phyloP scores from a whole-genome alignment of 352 stramenopile genomes.

The Phytophthora fragariae region DNA sequence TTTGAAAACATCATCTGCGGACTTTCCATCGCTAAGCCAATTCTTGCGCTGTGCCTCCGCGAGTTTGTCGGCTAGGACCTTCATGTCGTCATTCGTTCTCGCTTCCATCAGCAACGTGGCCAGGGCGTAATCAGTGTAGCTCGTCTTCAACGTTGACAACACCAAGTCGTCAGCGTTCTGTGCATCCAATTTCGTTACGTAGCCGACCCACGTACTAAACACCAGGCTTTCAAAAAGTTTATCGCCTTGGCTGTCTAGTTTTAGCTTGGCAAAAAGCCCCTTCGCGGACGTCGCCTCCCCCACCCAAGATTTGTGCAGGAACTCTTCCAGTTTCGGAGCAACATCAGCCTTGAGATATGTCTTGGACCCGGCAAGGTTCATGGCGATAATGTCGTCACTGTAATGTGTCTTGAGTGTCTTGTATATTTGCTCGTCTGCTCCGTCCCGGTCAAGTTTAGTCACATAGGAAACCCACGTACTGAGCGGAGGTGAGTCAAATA shows the following conservation, averaged over 20 bases:
- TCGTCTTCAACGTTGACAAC: background rate
- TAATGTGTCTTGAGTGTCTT: background rate
- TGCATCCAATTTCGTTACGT: background rate
- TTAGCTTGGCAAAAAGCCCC: background rate
- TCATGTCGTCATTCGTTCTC: background rate
- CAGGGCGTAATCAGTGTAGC: background rate
- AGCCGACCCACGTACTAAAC: background rate
- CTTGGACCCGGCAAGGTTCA: background rate
- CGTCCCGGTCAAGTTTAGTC: background rate
- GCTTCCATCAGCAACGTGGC: background rate
- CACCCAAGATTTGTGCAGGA: background rate
- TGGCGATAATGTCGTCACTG: background rate
- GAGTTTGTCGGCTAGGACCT: background rate
- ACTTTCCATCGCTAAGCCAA: background rate
- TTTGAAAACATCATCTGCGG: background rate
- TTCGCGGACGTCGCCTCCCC: background rate
- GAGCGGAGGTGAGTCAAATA: background rate
- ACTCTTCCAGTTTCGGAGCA: background rate
- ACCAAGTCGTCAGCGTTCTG: background rate
- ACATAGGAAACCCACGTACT: background rate
- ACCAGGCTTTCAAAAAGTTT: background rate
- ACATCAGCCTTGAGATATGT: background rate
- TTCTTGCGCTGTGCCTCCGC: background rate
- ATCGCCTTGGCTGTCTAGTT: background rate
- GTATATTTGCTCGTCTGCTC: background rate